These are phyloP conservation scores for Lathyrus tuberosus DNA, from an alignment of 306 rosid species.

Conservation along the genomic window DNA sequence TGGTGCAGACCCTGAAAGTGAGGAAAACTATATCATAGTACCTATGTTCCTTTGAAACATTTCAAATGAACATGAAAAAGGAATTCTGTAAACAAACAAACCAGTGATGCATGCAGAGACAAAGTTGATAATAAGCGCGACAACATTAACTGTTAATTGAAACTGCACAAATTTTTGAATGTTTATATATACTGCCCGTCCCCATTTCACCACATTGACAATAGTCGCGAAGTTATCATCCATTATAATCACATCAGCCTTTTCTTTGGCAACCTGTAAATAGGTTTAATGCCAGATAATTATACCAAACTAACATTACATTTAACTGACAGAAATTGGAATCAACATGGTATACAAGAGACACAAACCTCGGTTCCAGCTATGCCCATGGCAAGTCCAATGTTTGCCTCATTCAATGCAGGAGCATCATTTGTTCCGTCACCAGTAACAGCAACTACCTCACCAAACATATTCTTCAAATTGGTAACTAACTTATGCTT, in stretches of 20 bases:
- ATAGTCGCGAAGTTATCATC: conserved; percentile 89
- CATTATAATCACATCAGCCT: conserved; percentile 86
- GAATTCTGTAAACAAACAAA: conserved; percentile 38
- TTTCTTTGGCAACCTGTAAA: conserved; percentile 92
- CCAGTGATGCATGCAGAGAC: conserved; percentile 93
- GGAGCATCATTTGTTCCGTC: conserved; percentile 99
- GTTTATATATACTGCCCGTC: conserved; percentile 93
- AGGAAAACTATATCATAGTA: conserved; percentile 14
- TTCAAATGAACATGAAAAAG: not conserved
- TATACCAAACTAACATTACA: not conserved
- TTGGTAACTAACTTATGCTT: conserved; percentile 74
- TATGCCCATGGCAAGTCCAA: conserved; percentile 99
- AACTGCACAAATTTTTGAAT: conserved; percentile 97
- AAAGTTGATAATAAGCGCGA: conserved; percentile 84
- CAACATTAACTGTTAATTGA: conserved; percentile 91
- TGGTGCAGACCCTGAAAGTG: conserved; percentile 87
- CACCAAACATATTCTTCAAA: conserved; percentile 69
- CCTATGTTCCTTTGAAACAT: conserved; percentile 25
- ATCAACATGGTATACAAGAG: conserved; percentile 21
- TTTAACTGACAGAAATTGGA: conserved; percentile 1
- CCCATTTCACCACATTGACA: conserved; percentile 89
- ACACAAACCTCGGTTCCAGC: conserved; percentile 90
- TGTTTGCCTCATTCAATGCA: conserved; percentile 91
- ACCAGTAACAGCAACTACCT: conserved; percentile 96
- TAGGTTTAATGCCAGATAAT: conserved; percentile 28